These are phyloP conservation scores for Boletellus emodensis DNA, from an alignment of 768 basidiomycete species.

Conservation along the genomic window DNA sequence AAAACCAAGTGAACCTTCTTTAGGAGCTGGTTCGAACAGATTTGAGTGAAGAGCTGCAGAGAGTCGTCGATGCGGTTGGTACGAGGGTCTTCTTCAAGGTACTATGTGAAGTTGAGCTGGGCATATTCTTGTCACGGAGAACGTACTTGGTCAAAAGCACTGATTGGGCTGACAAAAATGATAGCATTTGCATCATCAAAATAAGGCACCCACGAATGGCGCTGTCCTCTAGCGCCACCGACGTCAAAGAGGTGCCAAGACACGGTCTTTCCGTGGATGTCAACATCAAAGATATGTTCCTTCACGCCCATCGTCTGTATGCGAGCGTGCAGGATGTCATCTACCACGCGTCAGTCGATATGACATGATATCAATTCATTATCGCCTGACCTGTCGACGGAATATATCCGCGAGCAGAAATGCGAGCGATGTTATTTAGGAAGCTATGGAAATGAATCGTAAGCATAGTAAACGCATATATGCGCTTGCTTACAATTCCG, in stretches of 20 bases:
- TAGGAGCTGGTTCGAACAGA: slow-evolving; percentile 75
- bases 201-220: slow-evolving; percentile 73
- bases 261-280: slow-evolving; percentile 71
- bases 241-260: slow-evolving; percentile 75
- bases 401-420: slow-evolving; percentile 64
- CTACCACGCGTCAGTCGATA: slow-evolving; percentile 37
- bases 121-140: not conserved
- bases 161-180: slow-evolving; percentile 76
- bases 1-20: slow-evolving; percentile 63
- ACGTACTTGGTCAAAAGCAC: slow-evolving; percentile 70
- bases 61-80: slow-evolving; percentile 87
- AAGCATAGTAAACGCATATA: slow-evolving; percentile 20
- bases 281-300: slow-evolving; percentile 79
- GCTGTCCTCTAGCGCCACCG: slow-evolving; percentile 66
- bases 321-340: slow-evolving; percentile 85
- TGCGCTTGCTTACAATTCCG: slow-evolving; percentile 66
- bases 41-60: slow-evolving; percentile 81
- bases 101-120: slow-evolving; percentile 39
- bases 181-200: slow-evolving; percentile 71
- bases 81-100: slow-evolving; percentile 81
- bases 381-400: slow-evolving; percentile 62
- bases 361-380: slow-evolving; percentile 20
- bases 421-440: slow-evolving; percentile 66
- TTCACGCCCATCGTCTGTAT: slow-evolving; percentile 89
- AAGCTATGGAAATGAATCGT: slow-evolving; percentile 46